A percentile compares a stretch with the other conserved stretches of the same genome.
Evolutionary conservation across 1,284 basidiomycete species (phyloP).

Genomic region (Sporisorium iseilematis-ciliati): DNA sequence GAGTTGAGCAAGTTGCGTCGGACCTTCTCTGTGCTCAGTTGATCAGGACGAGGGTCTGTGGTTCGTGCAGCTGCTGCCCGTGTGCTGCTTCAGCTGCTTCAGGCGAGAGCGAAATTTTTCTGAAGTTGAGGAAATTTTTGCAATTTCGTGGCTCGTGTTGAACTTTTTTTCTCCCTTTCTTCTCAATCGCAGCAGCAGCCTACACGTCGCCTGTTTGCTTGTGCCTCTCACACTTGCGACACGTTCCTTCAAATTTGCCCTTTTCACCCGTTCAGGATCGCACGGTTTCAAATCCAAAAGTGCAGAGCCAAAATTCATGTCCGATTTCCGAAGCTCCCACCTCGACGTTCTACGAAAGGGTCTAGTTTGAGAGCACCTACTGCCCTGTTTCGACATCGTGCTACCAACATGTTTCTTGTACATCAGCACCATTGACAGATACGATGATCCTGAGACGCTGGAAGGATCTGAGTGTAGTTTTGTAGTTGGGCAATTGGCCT

Average conservation of each 20-base stretch:
- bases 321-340: constrained; percentile 1
- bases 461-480: too few species aligned
- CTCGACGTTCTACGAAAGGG: neutral
- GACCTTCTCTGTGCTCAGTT: neutral
- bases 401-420: too few species aligned
- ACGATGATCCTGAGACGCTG: too few species aligned
- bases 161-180: constrained; percentile 6
- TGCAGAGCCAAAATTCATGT: neutral
- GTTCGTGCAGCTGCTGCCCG: neutral
- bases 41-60: neutral
- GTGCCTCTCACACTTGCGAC: neutral
- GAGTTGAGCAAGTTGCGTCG: neutral
- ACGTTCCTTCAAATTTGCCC: neutral
- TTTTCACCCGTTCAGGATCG: constrained; percentile 1
- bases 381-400: too few species aligned
- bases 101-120: constrained; percentile 2
- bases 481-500: too few species aligned
- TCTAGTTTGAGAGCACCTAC: neutral
- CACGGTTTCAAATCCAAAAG: constrained; percentile 25
- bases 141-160: constrained; percentile 7
- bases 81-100: neutral
- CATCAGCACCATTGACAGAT: too few species aligned
- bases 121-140: constrained; percentile 7
- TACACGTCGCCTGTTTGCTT: neutral
- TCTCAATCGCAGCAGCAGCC: neutral